Evolutionary conservation across 2,329 filamentous ascomycete species (phyloP).

Genomic region (Xylaria sp.): DNA sequence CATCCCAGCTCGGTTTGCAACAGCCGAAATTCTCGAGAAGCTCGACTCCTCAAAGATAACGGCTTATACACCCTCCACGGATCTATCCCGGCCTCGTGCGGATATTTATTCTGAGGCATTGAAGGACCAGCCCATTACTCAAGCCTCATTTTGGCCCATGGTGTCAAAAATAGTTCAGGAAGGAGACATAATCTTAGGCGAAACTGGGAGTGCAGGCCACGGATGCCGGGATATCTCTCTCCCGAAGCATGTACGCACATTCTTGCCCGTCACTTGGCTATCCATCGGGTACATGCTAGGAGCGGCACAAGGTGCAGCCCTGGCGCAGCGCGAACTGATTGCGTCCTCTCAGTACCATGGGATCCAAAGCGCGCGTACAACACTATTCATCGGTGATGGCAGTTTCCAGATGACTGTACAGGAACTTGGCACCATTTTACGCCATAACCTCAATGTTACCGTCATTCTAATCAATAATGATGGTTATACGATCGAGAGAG

Average conservation of each 20-base stretch:
- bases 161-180: constrained; percentile 58
- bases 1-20: constrained; percentile 38
- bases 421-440: constrained; percentile 72
- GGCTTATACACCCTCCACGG: constrained; percentile 43
- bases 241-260: constrained; percentile 58
- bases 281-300: constrained; percentile 71
- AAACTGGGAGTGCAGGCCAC: constrained; percentile 67
- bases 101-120: constrained; percentile 34
- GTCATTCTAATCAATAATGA: constrained; percentile 68
- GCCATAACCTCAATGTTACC: constrained; percentile 59
- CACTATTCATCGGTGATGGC: constrained; percentile 71
- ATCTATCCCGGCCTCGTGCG: constrained; percentile 44
- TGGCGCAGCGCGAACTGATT: constrained; percentile 62
- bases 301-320: constrained; percentile 63
- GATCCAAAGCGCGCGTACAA: constrained; percentile 55
- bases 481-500: constrained; percentile 68
- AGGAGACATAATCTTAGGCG: constrained; percentile 66
- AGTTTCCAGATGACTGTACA: constrained; percentile 74
- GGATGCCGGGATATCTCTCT: constrained; percentile 63
- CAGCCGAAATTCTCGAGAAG: constrained; percentile 38
- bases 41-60: constrained; percentile 42
- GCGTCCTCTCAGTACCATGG: constrained; percentile 44
- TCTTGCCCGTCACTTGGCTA: constrained; percentile 65
- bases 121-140: constrained; percentile 53
- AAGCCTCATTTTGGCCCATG: constrained; percentile 60